phyloP scores from a whole-genome alignment of 306 rosid genomes.

The Rosa lucieae region DNA sequence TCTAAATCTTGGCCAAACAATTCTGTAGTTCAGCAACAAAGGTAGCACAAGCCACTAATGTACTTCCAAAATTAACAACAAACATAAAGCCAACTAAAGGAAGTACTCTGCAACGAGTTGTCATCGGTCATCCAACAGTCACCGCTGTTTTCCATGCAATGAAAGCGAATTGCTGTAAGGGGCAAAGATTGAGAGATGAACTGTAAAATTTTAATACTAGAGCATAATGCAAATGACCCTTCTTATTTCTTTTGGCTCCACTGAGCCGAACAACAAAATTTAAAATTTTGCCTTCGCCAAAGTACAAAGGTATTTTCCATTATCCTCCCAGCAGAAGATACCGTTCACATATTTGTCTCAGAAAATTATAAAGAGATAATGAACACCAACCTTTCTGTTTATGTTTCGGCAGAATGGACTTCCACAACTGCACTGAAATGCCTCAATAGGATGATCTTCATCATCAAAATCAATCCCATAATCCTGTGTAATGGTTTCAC shows the following conservation, averaged over 20 bases:
- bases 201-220: not conserved
- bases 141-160: not conserved
- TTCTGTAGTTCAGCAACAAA: not conserved
- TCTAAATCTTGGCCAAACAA: not conserved
- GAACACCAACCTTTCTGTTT: conserved; percentile 40
- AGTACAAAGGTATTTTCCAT: not conserved
- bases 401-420: conserved; percentile 60
- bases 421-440: conserved; percentile 72
- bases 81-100: not conserved
- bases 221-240: not conserved
- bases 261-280: not conserved
- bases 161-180: not conserved
- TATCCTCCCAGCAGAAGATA: not conserved
- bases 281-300: not conserved
- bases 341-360: not conserved
- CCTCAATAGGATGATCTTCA: conserved; percentile 72
- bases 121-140: not conserved
- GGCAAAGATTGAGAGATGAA: not conserved
- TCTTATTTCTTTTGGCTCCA: not conserved
- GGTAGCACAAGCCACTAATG: not conserved
- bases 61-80: not conserved
- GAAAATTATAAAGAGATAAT: not conserved
- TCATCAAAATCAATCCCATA: conserved; percentile 87
- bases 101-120: not conserved
- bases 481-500: conserved; percentile 54